These are phyloP conservation scores for Pseudocercospora pini-densiflorae DNA, from an alignment of 2,329 filamentous ascomycete species.

Conservation along the genomic window DNA sequence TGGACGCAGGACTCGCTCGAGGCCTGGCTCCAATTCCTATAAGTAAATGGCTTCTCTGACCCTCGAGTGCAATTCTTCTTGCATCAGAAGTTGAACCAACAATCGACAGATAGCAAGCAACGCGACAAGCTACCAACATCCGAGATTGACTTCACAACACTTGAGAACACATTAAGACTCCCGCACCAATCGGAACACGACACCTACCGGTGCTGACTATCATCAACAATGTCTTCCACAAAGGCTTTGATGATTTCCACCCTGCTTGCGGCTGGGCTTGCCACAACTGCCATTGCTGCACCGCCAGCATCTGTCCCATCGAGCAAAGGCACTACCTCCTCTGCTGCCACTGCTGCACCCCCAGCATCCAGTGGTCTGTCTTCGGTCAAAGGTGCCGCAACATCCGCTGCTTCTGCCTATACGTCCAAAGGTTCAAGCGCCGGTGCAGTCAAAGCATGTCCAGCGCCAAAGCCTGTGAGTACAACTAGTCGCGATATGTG, in stretches of 20 bases:
- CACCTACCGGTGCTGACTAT: background rate
- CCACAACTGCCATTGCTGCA: background rate
- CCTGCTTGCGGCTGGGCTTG: background rate
- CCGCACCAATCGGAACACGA: background rate
- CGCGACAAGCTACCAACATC: background rate
- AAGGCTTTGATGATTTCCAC: background rate
- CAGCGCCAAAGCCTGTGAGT: background rate
- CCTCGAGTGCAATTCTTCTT: background rate
- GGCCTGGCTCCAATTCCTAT: background rate
- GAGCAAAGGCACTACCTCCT: background rate
- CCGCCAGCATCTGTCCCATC: background rate
- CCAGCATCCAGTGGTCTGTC: background rate
- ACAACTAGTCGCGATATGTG: background rate
- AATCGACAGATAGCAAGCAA: background rate
- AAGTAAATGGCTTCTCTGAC: constrained; percentile 2
- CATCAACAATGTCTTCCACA: background rate
- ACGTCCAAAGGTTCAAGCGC: background rate
- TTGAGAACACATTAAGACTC: background rate
- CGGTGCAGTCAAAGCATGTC: background rate
- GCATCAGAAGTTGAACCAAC: background rate
- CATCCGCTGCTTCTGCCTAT: background rate
- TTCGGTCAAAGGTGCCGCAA: background rate
- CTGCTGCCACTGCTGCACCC: background rate
- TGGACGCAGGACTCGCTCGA: background rate
- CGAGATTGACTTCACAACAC: background rate